Evolutionary conservation across 164 flowering plant species (phyloP), one percentile per base, ranked within the genome.

Genomic region (Vitis cinerea): DNA sequence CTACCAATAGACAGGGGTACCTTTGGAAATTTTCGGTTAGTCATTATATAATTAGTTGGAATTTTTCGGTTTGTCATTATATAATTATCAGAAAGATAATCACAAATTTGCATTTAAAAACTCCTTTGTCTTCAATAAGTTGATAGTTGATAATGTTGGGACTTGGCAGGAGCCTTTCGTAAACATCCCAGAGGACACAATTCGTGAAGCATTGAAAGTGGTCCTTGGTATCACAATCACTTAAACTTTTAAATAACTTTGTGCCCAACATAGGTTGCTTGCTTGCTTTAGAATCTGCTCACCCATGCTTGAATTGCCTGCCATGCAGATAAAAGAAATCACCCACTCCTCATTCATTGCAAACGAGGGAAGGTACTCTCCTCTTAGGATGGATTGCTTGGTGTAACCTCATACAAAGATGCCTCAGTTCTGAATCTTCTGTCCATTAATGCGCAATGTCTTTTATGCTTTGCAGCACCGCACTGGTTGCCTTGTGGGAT

Each of bases 321-420:
- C 12, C 12, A 48, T 63, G 14, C 78, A 85, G 97, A 91, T 83
- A 80, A 64, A 10, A 86, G 78, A 79, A 89, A 89, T 59, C 94
- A 83, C 70, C 97, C 97, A 2, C 51, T 89, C 47, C 72, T 91
- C 59, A 91, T 89, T 64, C 97, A 91, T 53, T 91, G 97, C 82
- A 89, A 91, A 65, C 76, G 94, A 15, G 94, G 97, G 55, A 91
- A 91, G 93, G 97, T 91, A 78, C 7, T 19, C 44, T 14, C 8
- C 27, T 9, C n/a, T 4, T 13, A 6, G 44, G 44, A 3, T 37
- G 7, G 44, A 37, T 37, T 37, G 44, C 44, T 37, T 3, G 7
- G 44, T 37, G 4, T 37, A 37, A 37, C 27, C 27, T 23, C 27
- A 23, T 23, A 23, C 27, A 23, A 23, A 23, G 27, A 23, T 23